Evolutionary conservation across 2,329 filamentous ascomycete species (phyloP).

Genomic region (Fusarium chuoi): DNA sequence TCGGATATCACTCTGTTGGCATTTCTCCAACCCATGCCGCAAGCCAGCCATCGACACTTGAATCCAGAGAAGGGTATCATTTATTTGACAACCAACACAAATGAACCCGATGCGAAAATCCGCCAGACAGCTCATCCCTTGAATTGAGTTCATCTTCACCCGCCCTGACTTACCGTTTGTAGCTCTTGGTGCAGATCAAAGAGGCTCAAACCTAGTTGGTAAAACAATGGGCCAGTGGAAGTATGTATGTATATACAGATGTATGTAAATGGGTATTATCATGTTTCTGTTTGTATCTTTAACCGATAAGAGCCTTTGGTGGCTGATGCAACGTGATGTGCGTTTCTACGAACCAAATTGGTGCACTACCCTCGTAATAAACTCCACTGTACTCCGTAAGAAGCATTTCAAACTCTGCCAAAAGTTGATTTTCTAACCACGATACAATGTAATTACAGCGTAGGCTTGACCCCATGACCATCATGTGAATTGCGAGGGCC

Average conservation of each 20-base stretch:
- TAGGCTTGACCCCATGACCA: slow-evolving; percentile 20
- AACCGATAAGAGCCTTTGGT: slow-evolving; percentile 1
- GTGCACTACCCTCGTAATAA: slow-evolving; percentile 12
- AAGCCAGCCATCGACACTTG: slow-evolving; percentile 5
- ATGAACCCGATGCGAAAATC: slow-evolving; percentile 10
- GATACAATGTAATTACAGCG: neutral
- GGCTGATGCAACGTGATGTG: slow-evolving; percentile 28
- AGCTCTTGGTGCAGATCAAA: slow-evolving; percentile 10
- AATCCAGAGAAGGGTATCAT: neutral
- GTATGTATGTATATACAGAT: neutral
- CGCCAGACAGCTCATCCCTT: slow-evolving; percentile 19
- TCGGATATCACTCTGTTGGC: slow-evolving; percentile 20
- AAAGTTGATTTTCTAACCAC: neutral
- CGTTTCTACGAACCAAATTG: slow-evolving; percentile 19
- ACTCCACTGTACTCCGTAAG: slow-evolving; percentile 23
- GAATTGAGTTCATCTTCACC: neutral
- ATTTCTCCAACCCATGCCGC: slow-evolving; percentile 20
- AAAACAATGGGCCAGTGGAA: neutral
- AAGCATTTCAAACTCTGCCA: slow-evolving; percentile 10
- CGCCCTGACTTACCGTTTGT: slow-evolving; percentile 14
- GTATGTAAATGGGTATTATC: neutral
- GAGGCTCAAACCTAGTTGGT: slow-evolving; percentile 16
- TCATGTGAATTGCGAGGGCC: slow-evolving; percentile 14
- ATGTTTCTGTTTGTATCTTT: neutral
- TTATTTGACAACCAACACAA: neutral